Evolutionary conservation across 306 rosid species (phyloP).

Genomic region (Leucaena leucocephala): DNA sequence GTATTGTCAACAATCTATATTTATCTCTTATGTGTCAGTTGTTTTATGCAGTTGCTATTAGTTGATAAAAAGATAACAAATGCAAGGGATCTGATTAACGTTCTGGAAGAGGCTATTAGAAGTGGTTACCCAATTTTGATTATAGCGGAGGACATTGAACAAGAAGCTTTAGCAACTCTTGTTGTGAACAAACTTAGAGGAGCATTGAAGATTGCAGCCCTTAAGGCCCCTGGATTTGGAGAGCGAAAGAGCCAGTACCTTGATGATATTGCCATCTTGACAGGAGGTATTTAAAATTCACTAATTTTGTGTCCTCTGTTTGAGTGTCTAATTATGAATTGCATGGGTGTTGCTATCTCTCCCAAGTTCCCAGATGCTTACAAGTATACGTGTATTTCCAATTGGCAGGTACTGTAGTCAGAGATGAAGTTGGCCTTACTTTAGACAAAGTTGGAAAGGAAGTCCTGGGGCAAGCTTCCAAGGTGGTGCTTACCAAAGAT

Average conservation of each 20-base stretch:
- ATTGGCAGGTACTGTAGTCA: slow-evolving; percentile 79
- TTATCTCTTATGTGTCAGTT: neutral
- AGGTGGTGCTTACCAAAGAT: slow-evolving; percentile 97
- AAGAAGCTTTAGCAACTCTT: slow-evolving; percentile 95
- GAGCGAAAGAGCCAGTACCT: slow-evolving; percentile 99
- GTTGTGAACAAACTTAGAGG: slow-evolving; percentile 99
- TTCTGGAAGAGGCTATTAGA: slow-evolving; percentile 92
- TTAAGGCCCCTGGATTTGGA: slow-evolving; percentile 99
- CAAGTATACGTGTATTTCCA: neutral
- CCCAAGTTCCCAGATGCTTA: neutral
- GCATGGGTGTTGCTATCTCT: neutral
- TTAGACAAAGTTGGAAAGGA: slow-evolving; percentile 93
- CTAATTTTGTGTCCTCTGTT: neutral
- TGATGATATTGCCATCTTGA: slow-evolving; percentile 92
- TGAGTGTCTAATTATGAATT: neutral
- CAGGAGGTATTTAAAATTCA: slow-evolving; percentile 69
- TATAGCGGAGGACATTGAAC: slow-evolving; percentile 94
- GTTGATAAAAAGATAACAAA: slow-evolving; percentile 94
- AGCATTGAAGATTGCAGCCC: slow-evolving; percentile 94
- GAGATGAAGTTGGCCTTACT: slow-evolving; percentile 95
- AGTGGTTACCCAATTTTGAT: slow-evolving; percentile 85
- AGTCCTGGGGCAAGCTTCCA: slow-evolving; percentile 91
- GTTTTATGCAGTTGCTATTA: slow-evolving; percentile 77
- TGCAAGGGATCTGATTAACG: slow-evolving; percentile 89
- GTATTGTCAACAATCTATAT: neutral